phyloP scores from a whole-genome alignment of 805 yeast genomes.

The Maudiozyma pseudohumilis region DNA sequence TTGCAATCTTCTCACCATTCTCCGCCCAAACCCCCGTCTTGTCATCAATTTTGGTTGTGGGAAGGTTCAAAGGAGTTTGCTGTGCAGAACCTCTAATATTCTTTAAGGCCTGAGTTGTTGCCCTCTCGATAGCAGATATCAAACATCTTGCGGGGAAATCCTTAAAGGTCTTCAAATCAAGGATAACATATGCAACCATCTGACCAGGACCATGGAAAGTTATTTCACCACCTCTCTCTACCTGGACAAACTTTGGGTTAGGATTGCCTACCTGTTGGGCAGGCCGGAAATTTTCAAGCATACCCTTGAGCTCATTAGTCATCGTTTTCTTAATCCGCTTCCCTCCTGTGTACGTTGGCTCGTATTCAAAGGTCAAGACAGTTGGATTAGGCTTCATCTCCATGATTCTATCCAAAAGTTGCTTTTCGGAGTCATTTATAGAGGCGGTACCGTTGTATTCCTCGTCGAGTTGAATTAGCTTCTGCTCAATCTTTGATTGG shows the following conservation, averaged over 20 bases:
- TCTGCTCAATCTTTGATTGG: slow-evolving; percentile 38
- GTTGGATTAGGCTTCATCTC: slow-evolving; percentile 51
- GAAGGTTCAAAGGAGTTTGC: not conserved
- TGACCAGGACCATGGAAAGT: slow-evolving; percentile 98
- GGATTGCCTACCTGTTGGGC: slow-evolving; percentile 15
- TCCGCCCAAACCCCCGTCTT: slow-evolving; percentile 87
- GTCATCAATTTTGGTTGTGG: slow-evolving; percentile 34
- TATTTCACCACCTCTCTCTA: slow-evolving; percentile 88
- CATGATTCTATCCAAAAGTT: slow-evolving; percentile 35
- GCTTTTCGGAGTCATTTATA: slow-evolving; percentile 39
- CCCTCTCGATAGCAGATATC: slow-evolving; percentile 51
- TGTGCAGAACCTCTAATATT: slow-evolving; percentile 6
- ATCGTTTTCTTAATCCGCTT: slow-evolving; percentile 58
- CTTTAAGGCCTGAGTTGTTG: slow-evolving; percentile 41
- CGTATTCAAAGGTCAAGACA: slow-evolving; percentile 72
- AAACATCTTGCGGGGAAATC: slow-evolving; percentile 53
- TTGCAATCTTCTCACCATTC: slow-evolving; percentile 52
- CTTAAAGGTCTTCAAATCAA: slow-evolving; percentile 55
- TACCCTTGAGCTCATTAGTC: slow-evolving; percentile 22
- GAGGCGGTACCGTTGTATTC: slow-evolving; percentile 28
- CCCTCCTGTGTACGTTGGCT: slow-evolving; percentile 87
- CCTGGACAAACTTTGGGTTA: slow-evolving; percentile 61
- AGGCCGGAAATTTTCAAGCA: slow-evolving; percentile 19
- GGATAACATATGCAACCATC: slow-evolving; percentile 69
- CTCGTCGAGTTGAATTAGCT: slow-evolving; percentile 30